These are phyloP conservation scores for Naganishia randhawae DNA, from an alignment of 768 basidiomycete species.

Conservation along the genomic window DNA sequence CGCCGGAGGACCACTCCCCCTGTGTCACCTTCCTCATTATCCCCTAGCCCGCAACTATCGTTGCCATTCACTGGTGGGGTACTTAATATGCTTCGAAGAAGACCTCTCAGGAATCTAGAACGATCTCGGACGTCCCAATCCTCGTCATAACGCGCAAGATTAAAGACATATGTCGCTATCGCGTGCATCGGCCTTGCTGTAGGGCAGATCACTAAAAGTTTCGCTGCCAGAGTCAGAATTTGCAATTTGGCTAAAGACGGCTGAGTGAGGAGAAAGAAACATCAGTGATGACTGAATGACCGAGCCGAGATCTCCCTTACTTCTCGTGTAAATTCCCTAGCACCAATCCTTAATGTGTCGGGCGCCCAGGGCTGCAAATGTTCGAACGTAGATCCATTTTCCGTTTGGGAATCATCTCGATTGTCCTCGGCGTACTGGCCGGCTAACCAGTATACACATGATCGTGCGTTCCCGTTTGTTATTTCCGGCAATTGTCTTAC, in stretches of 20 bases:
- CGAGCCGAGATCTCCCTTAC: slow-evolving; percentile 59
- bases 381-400: not conserved
- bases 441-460: slow-evolving; percentile 87
- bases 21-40: slow-evolving; percentile 55
- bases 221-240: slow-evolving; percentile 76
- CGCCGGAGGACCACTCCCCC: slow-evolving; percentile 73
- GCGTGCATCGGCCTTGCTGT: slow-evolving; percentile 49
- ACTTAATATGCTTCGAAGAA: slow-evolving; percentile 59
- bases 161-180: slow-evolving; percentile 63
- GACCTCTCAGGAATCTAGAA: slow-evolving; percentile 68
- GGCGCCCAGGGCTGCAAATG: slow-evolving; percentile 69
- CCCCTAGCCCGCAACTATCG: slow-evolving; percentile 41
- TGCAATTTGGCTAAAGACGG: slow-evolving; percentile 71
- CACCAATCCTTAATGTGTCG: slow-evolving; percentile 76
- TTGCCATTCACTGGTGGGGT: slow-evolving; percentile 15
- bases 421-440: slow-evolving; percentile 70
- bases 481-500: slow-evolving; percentile 76
- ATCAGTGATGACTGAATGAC: not conserved
- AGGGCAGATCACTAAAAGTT: slow-evolving; percentile 66
- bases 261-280: slow-evolving; percentile 52
- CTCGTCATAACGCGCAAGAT: slow-evolving; percentile 78
- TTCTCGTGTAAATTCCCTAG: slow-evolving; percentile 69
- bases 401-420: slow-evolving; percentile 37
- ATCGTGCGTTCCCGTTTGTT: slow-evolving; percentile 71
- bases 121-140: slow-evolving; percentile 90